Conservation (phyloP, 225 moss, liverwort and hornwort genomes). For the Bryum argenteum region DNA sequence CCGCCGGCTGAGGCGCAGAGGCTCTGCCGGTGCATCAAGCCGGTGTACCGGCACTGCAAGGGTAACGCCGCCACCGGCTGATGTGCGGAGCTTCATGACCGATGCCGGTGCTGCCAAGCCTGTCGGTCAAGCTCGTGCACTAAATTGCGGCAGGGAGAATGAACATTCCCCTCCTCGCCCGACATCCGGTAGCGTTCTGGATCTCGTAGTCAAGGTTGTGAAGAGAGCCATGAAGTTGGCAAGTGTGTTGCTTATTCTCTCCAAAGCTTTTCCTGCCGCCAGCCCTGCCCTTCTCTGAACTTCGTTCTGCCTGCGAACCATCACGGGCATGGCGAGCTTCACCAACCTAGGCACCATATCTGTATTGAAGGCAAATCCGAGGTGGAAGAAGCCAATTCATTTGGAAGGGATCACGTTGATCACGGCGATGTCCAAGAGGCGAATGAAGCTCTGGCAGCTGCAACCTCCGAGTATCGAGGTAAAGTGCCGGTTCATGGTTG, state of each 20-base stretch:
- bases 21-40: too few species aligned
- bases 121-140: slow-evolving; percentile 41
- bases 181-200: slow-evolving; percentile 27
- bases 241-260: slow-evolving; percentile 55
- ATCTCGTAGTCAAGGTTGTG: slow-evolving; percentile 47
- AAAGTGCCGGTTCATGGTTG: slow-evolving; percentile 61
- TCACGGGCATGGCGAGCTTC: slow-evolving; percentile 62
- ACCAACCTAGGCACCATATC: slow-evolving; percentile 87
- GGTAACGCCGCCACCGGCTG: too few species aligned
- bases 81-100: too few species aligned
- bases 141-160: slow-evolving; percentile 24
- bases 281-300: slow-evolving; percentile 76
- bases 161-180: slow-evolving; percentile 8
- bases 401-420: slow-evolving; percentile 76
- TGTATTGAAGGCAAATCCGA: slow-evolving; percentile 59
- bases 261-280: slow-evolving; percentile 56
- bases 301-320: slow-evolving; percentile 56
- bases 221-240: slow-evolving; percentile 61
- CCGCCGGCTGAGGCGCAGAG: too few species aligned
- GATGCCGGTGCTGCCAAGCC: too few species aligned
- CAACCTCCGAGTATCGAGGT: slow-evolving; percentile 42
- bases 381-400: slow-evolving; percentile 79
- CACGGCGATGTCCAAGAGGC: slow-evolving; percentile 63
- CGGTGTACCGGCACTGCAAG: too few species aligned
- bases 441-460: slow-evolving; percentile 58